Evolutionary conservation across 805 yeast genomes (phyloP).

Genomic region (Ogataea salicorniae): DNA sequence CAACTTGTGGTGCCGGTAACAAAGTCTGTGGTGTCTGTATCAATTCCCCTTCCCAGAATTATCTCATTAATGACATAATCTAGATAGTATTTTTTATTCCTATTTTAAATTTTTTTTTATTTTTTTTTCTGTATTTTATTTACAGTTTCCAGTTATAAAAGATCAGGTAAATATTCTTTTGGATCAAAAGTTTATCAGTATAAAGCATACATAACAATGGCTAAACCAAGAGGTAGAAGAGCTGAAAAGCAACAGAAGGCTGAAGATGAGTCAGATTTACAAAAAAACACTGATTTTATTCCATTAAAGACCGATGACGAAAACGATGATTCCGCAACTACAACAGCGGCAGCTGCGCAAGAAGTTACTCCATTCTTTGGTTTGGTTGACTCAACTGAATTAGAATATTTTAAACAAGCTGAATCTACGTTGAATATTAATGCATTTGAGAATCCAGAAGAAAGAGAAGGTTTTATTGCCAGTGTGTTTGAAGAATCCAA

Average conservation of each 20-base stretch:
- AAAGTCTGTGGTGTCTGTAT: too few species aligned
- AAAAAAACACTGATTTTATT: not conserved
- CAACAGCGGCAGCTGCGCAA: not conserved
- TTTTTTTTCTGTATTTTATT: not conserved
- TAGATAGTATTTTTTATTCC: too few species aligned
- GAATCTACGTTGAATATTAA: conserved; percentile 80
- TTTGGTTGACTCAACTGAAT: conserved; percentile 72
- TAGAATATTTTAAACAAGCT: conserved; percentile 90
- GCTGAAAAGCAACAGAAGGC: not conserved
- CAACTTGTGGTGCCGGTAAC: too few species aligned
- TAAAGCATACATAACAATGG: conserved; percentile 10
- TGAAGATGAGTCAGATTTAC: conserved; percentile 1
- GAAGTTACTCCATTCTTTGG: conserved; percentile 64
- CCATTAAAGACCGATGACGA: not conserved
- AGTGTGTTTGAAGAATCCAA: conserved; percentile 80
- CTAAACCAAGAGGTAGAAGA: conserved; percentile 33
- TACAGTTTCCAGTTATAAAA: not conserved
- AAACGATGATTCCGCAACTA: conserved; percentile 3
- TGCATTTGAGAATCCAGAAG: conserved; percentile 71
- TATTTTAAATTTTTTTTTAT: not conserved
- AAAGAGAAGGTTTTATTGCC: conserved; percentile 61
- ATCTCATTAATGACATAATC: too few species aligned
- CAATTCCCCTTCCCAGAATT: too few species aligned
- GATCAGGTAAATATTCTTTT: too few species aligned
- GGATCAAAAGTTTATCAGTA: too few species aligned